A percentile compares a stretch with the other conserved stretches of the same genome.
phyloP scores from a whole-genome alignment of 768 basidiomycete species.

The Rhodotorula kratochvilovae region DNA sequence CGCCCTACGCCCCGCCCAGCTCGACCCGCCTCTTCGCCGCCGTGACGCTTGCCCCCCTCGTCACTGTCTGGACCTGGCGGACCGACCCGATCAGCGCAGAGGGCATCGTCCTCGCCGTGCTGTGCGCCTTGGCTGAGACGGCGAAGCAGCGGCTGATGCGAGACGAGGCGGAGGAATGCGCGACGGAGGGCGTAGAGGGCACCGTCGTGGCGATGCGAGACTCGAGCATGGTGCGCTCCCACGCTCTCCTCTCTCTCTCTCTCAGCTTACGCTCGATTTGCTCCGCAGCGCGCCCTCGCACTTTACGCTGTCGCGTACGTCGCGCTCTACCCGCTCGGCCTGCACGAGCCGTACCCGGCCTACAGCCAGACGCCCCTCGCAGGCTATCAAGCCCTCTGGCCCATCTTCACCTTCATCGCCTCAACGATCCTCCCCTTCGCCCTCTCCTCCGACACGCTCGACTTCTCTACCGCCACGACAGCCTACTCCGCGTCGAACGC shows the following conservation, averaged over 20 bases:
- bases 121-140: neutral
- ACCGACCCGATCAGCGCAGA: neutral
- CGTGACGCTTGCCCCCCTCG: constrained; percentile 4
- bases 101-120: neutral
- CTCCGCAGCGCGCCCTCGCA: too few species aligned
- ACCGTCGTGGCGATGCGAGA: neutral
- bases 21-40: neutral
- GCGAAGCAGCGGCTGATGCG: neutral
- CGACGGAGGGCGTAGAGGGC: neutral
- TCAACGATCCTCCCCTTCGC: neutral
- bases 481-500: neutral
- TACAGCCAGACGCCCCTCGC: neutral
- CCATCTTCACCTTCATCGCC: neutral
- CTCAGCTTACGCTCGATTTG: too few species aligned
- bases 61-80: constrained; percentile 1
- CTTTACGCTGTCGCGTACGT: neutral
- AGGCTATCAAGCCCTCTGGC: neutral
- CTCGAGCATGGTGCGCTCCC: constrained; percentile 1
- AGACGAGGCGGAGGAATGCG: neutral
- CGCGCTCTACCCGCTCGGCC: neutral
- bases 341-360: neutral
- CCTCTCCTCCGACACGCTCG: neutral
- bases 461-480: neutral
- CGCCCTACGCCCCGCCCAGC: neutral
- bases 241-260: neutral